Evolutionary conservation across 371 early-diverging fungal genomes (phyloP).

Genomic region (Thermomucor indicae-seudaticae): DNA sequence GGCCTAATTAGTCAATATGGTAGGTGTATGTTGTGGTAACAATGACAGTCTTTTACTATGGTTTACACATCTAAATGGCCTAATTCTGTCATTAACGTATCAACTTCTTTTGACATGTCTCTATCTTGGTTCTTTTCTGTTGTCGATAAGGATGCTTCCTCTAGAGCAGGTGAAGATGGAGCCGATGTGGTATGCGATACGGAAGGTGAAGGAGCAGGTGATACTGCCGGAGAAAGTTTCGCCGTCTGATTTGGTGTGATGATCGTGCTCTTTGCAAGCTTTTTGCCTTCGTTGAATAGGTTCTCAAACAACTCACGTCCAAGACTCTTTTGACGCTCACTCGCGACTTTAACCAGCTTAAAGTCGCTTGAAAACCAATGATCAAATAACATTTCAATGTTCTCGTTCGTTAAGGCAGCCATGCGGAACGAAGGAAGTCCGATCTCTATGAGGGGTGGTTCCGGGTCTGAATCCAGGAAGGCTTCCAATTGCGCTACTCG

Average conservation of each 20-base stretch:
- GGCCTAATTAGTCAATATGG: too few species aligned
- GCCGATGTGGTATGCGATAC: slow-evolving; percentile 6
- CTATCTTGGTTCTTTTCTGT: slow-evolving; percentile 7
- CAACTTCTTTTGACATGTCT: slow-evolving; percentile 27
- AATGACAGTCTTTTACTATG: not conserved
- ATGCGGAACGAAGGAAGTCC: slow-evolving; percentile 46
- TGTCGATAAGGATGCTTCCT: slow-evolving; percentile 4
- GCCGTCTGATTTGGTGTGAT: not conserved
- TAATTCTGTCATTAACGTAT: slow-evolving; percentile 30
- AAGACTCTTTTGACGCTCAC: slow-evolving; percentile 46
- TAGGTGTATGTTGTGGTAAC: too few species aligned
- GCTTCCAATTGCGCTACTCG: slow-evolving; percentile 9
- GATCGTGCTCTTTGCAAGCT: slow-evolving; percentile 26
- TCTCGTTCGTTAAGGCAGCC: slow-evolving; percentile 65
- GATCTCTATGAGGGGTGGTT: slow-evolving; percentile 8
- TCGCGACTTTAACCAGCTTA: slow-evolving; percentile 54
- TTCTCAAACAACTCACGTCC: slow-evolving; percentile 59
- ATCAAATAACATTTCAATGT: slow-evolving; percentile 66
- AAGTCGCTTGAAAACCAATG: slow-evolving; percentile 62
- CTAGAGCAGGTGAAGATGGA: slow-evolving; percentile 9
- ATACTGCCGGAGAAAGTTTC: slow-evolving; percentile 1
- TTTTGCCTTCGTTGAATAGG: slow-evolving; percentile 52
- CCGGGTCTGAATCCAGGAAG: too few species aligned
- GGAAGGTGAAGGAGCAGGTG: slow-evolving; percentile 10
- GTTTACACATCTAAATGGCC: slow-evolving; percentile 30